A percentile compares a stretch with the other conserved stretches of the same genome.
Evolutionary conservation across 352 stramenopile species (phyloP).

Genomic region (Globisporangium barbulae): DNA sequence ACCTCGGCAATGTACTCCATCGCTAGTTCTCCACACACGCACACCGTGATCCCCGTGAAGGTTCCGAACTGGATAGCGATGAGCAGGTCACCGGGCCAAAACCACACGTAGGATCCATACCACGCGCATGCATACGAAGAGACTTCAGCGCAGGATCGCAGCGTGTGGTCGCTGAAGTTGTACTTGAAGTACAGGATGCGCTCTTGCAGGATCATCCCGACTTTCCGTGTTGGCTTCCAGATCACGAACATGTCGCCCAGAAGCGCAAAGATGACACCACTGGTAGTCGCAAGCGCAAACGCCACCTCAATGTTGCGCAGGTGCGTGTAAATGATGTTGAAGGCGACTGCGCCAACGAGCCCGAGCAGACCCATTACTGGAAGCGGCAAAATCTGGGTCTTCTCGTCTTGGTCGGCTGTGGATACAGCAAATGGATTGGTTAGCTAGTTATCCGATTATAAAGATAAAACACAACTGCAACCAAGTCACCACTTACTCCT

Average conservation of each 20-base stretch:
- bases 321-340: constrained; percentile 89
- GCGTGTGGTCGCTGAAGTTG: constrained; percentile 56
- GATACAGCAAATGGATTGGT: neutral
- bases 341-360: constrained; percentile 72
- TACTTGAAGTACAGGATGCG: constrained; percentile 58
- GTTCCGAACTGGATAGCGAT: constrained; percentile 77
- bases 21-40: constrained; percentile 67
- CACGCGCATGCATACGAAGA: constrained; percentile 45
- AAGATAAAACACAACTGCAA: neutral
- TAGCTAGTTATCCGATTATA: neutral
- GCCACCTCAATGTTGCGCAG: constrained; percentile 76
- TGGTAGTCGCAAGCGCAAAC: constrained; percentile 76
- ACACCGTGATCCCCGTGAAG: constrained; percentile 59
- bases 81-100: constrained; percentile 68
- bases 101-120: constrained; percentile 64
- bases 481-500: constrained; percentile 27
- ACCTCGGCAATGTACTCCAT: constrained; percentile 61
- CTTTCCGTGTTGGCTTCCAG: constrained; percentile 75
- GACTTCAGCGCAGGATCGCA: constrained; percentile 59
- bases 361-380: constrained; percentile 80
- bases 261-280: constrained; percentile 70
- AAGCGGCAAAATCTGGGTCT: constrained; percentile 69
- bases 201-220: constrained; percentile 78
- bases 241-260: constrained; percentile 85
- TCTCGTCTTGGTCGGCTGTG: constrained; percentile 43